phyloP scores from a whole-genome alignment of 2,329 filamentous ascomycete species.

The Hymenoscyphus repandus region DNA sequence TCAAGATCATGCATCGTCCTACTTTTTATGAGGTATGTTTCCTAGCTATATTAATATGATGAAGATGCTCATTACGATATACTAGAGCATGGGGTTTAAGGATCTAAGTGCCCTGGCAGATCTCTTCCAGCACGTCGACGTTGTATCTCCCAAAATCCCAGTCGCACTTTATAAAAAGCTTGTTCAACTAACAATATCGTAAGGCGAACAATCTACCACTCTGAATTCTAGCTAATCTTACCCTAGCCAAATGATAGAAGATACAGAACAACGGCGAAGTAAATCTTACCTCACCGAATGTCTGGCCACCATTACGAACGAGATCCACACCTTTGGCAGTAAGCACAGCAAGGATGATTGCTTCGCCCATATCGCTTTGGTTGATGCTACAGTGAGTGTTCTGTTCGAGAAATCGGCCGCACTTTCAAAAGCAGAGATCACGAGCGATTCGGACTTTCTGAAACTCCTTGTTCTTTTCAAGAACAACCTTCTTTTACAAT shows the following conservation, averaged over 20 bases:
- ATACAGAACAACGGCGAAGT: conserved; percentile 26
- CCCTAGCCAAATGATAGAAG: conserved; percentile 21
- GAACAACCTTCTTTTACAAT: conserved; percentile 16
- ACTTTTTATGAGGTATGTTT: conserved; percentile 42
- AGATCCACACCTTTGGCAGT: conserved; percentile 13
- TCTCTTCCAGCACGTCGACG: conserved; percentile 10
- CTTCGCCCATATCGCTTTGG: conserved; percentile 20
- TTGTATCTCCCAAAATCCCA: conserved; percentile 4
- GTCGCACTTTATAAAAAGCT: conserved; percentile 25
- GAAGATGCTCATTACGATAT: conserved; percentile 8
- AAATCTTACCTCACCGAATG: conserved; percentile 22
- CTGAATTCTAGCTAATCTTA: conserved; percentile 6
- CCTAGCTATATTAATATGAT: not conserved
- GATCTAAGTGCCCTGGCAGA: conserved; percentile 33
- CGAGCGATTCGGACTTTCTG: conserved; percentile 17
- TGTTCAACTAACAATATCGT: conserved; percentile 23
- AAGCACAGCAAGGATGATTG: conserved; percentile 18
- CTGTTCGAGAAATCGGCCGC: conserved; percentile 14
- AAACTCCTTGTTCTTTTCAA: conserved; percentile 14
- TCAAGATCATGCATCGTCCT: conserved; percentile 46
- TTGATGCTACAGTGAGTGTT: conserved; percentile 17
- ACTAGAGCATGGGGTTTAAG: conserved; percentile 32
- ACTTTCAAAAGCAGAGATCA: conserved; percentile 19
- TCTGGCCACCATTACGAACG: conserved; percentile 23
- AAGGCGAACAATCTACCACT: conserved; percentile 1